Evolutionary conservation across 73 alveolate genomes (phyloP).

Genomic region (Stentor roeselii): DNA sequence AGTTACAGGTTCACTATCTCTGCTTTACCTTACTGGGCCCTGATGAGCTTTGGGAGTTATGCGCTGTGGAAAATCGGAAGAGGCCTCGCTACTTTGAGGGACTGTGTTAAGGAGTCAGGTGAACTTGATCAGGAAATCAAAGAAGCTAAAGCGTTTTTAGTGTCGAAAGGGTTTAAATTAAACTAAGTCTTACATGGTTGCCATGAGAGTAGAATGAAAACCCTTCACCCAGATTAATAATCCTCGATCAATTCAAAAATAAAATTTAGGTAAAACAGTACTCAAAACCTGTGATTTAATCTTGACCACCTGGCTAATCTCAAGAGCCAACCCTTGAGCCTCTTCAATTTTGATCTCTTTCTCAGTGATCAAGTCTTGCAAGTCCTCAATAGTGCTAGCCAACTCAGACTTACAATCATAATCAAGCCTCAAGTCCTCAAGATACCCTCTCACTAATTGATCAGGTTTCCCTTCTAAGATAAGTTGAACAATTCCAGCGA

Average conservation of each 20-base stretch:
- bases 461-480: neutral
- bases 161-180: constrained; percentile 14
- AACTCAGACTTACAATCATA: neutral
- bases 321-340: neutral
- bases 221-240: no score
- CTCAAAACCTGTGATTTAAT: neutral
- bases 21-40: constrained; percentile 19
- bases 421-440: neutral
- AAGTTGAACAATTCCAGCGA: neutral
- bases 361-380: neutral
- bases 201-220: no score
- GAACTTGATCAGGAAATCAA: neutral
- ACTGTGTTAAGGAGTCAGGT: constrained; percentile 1
- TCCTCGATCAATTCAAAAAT: no score
- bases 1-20: neutral
- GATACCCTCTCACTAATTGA: neutral
- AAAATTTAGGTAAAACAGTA: neutral
- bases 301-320: neutral
- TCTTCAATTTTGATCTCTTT: neutral
- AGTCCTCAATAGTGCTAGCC: neutral
- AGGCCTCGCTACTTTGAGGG: neutral
- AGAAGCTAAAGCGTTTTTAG: constrained; percentile 11
- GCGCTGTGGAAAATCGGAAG: neutral
- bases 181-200: no score
- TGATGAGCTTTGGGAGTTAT: neutral